These are phyloP conservation scores for Zymoseptoria brevis DNA, from an alignment of 2,329 filamentous ascomycete species.

Conservation along the genomic window DNA sequence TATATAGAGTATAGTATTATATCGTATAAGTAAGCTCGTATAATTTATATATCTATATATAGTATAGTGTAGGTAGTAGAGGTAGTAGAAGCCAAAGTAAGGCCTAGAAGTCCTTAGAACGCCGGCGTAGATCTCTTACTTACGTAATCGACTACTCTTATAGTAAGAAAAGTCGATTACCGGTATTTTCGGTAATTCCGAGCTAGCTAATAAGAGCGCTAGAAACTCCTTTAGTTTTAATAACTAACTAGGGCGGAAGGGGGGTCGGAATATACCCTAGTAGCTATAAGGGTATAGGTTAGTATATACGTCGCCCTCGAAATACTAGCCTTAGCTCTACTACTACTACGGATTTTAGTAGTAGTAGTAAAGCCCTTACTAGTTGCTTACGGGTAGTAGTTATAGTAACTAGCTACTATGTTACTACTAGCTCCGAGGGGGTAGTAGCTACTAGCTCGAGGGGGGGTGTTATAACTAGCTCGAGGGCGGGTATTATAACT, in stretches of 20 bases:
- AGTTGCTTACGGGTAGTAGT: too few species aligned
- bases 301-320: background rate
- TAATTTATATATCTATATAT: too few species aligned
- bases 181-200: background rate
- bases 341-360: background rate
- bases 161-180: background rate
- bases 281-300: background rate
- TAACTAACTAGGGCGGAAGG: background rate
- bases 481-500: background rate
- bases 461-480: background rate
- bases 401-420: too few species aligned
- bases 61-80: background rate
- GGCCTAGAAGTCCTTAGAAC: too few species aligned
- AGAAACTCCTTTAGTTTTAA: background rate
- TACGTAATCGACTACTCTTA: background rate
- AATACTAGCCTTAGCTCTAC: background rate
- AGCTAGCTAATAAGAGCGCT: background rate
- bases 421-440: too few species aligned
- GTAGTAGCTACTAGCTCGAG: too few species aligned
- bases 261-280: background rate
- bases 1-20: too few species aligned
- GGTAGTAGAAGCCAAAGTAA: background rate
- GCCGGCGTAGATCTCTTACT: background rate
- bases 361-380: background rate
- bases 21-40: too few species aligned